Conservation (phyloP, 352 stramenopile species). For the Pythium brassicae region DNA sequence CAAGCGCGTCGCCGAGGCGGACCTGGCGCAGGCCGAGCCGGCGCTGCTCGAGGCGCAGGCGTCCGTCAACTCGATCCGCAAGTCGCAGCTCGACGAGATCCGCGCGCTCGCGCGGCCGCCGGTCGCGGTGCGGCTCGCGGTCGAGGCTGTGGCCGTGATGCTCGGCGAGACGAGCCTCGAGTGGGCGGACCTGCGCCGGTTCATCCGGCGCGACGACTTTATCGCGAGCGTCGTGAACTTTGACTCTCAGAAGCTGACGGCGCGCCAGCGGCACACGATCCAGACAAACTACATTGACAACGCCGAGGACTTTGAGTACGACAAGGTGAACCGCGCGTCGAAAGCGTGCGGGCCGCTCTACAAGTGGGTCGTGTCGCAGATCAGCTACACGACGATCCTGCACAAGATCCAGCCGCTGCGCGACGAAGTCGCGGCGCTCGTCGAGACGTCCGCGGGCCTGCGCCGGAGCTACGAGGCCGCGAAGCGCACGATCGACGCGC, state of each 20-base stretch:
- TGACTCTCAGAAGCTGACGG: conserved; percentile 95
- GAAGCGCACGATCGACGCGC: conserved; percentile 90
- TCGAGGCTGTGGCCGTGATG: conserved; percentile 98
- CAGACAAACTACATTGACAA: conserved; percentile 95
- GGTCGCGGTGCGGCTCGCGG: conserved; percentile 94
- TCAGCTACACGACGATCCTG: conserved; percentile 98
- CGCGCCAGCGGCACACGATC: conserved; percentile 93
- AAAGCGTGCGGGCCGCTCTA: conserved; percentile 99
- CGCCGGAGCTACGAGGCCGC: conserved; percentile 91
- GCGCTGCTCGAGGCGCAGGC: conserved; percentile 95
- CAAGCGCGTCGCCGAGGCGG: conserved; percentile 93
- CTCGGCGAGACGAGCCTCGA: conserved; percentile 95
- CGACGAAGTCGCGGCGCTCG: conserved; percentile 97
- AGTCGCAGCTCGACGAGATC: conserved; percentile 99
- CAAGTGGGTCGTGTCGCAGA: conserved; percentile 98
- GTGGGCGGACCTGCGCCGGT: conserved; percentile 97
- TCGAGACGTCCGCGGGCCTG: conserved; percentile 92
- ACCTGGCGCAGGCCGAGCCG: conserved; percentile 97
- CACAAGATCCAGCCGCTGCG: conserved; percentile 98
- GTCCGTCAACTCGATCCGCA: conserved; percentile 98
- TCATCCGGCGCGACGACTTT: conserved; percentile 97
- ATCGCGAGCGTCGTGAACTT: conserved; percentile 99
- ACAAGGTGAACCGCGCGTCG: conserved; percentile 91
- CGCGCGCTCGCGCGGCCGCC: conserved; percentile 94
- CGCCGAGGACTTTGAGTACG: conserved; percentile 86